Base-by-base conservation (phyloP, 164 flowering plant genomes). In the Vitis rotundifolia region DNA sequence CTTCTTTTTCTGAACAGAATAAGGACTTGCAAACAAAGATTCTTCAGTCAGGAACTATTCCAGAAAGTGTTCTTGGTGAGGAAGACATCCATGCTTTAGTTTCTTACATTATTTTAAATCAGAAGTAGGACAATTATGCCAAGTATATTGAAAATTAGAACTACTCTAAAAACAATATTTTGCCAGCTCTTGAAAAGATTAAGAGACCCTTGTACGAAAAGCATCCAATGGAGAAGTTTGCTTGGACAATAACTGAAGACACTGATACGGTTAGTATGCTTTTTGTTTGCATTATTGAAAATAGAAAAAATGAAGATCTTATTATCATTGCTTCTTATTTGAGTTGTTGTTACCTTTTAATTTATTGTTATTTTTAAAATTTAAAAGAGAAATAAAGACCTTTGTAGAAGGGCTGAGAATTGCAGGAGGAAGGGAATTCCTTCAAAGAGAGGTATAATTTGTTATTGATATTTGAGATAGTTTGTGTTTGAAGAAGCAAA, bases 141-240 rank as follows among this genome's bases (percentile, higher is more conserved):
- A 37, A 37, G 44, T 37, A 37, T 37, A 37, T 49, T 58, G 7
- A 64, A 7, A 58, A 19, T 51, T 62, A 15, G 47, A 26, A 57
- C 44, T 37, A 13, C 47, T 73, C 53, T 49, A 19, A 61, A 16
- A 37, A 12, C 22, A 15, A 44, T 49, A 52, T 73, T 54, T 70
- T 83, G 76, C 63, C 86, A 95, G 99, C 84, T 50, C 78, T 92
- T 71, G 89, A 87, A 13, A 89, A 87, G 82, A 78, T 87, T 31
- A 87, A 81, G 78, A 85, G 86, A 73, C 99, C 98, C 51, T 79
- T 96, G 70, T 93, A 93, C 74, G 87, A 77, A 69, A 96, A 91
- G 84, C 99, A 93, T 79, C 98, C 98, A 26, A 91, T 93, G 97
- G 64, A 81, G 64, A 90, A 90, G 69, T 96, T 96, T 85, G 80